These are phyloP conservation scores for Candida manassasensis DNA, from an alignment of 805 yeast genomes.

Conservation along the genomic window DNA sequence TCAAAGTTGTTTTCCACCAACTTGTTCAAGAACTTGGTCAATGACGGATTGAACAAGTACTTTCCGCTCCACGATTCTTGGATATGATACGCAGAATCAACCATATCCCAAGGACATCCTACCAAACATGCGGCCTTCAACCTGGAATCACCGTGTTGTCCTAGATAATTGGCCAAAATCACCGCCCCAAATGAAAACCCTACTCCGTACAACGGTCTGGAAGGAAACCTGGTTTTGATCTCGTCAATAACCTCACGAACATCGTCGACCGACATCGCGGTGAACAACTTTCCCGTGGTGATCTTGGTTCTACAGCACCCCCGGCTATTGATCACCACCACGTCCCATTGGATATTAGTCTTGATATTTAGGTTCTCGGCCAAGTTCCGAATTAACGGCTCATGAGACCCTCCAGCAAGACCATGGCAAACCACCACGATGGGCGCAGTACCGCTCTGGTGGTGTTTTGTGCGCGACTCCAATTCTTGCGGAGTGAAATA, in stretches of 20 bases:
- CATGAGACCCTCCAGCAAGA: constrained; percentile 82
- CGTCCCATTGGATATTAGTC: constrained; percentile 44
- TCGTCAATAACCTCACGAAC: constrained; percentile 51
- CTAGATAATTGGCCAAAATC: constrained; percentile 66
- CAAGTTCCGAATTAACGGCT: constrained; percentile 63
- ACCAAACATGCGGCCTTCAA: constrained; percentile 48
- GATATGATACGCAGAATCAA: constrained; percentile 43
- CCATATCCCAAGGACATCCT: constrained; percentile 76
- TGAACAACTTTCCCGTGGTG: constrained; percentile 66
- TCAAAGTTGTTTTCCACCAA: constrained; percentile 32
- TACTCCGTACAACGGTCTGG: constrained; percentile 57
- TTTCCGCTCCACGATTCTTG: constrained; percentile 31
- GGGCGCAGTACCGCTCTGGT: constrained; percentile 39
- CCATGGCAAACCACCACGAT: constrained; percentile 70
- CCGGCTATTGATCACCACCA: constrained; percentile 64
- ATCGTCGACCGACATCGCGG: constrained; percentile 71
- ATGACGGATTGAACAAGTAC: constrained; percentile 30
- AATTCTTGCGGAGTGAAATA: constrained; percentile 47
- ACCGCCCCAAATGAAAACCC: constrained; percentile 83
- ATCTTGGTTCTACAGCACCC: constrained; percentile 72
- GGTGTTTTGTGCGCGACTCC: constrained; percentile 13
- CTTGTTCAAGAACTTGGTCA: constrained; percentile 27
- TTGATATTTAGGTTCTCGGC: constrained; percentile 36
- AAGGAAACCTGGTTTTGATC: constrained; percentile 49
- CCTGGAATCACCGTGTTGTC: constrained; percentile 39